Evolutionary conservation across 1,139 yeast genomes (phyloP).

Genomic region (Yamadazyma aaseri): DNA sequence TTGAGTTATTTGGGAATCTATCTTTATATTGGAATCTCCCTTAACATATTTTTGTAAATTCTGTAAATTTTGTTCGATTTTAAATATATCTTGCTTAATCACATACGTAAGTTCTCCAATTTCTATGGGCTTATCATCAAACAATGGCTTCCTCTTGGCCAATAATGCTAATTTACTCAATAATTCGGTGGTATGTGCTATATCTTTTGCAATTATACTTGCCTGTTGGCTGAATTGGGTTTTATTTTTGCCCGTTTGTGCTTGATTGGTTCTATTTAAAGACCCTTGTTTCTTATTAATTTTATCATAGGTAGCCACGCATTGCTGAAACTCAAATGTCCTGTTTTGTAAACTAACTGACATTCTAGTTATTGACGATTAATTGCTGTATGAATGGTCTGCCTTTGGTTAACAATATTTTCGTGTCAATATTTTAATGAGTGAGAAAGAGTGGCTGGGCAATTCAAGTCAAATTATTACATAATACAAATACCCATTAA

Average conservation of each 20-base stretch:
- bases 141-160: constrained; percentile 89
- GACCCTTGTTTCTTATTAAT: constrained; percentile 41
- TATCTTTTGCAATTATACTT: constrained; percentile 81
- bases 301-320: constrained; percentile 69
- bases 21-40: constrained; percentile 45
- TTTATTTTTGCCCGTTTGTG: constrained; percentile 25
- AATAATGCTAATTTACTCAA: constrained; percentile 76
- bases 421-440: background rate
- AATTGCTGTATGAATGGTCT: too few species aligned
- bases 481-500: too few species aligned
- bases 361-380: constrained; percentile 1
- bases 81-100: constrained; percentile 88
- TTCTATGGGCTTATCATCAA: constrained; percentile 93
- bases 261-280: background rate
- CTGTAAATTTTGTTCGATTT: constrained; percentile 75
- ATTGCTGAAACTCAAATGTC: constrained; percentile 82
- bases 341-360: constrained; percentile 58
- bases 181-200: constrained; percentile 82
- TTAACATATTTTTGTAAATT: constrained; percentile 57
- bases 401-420: too few species aligned
- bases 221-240: constrained; percentile 83
- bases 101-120: constrained; percentile 90
- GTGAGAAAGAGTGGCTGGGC: background rate
- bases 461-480: too few species aligned
- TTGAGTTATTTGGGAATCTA: constrained; percentile 60